Evolutionary conservation across 2,329 filamentous ascomycete species (phyloP), one percentile per base, ranked within the genome.

Genomic region (Camillea tinctor): DNA sequence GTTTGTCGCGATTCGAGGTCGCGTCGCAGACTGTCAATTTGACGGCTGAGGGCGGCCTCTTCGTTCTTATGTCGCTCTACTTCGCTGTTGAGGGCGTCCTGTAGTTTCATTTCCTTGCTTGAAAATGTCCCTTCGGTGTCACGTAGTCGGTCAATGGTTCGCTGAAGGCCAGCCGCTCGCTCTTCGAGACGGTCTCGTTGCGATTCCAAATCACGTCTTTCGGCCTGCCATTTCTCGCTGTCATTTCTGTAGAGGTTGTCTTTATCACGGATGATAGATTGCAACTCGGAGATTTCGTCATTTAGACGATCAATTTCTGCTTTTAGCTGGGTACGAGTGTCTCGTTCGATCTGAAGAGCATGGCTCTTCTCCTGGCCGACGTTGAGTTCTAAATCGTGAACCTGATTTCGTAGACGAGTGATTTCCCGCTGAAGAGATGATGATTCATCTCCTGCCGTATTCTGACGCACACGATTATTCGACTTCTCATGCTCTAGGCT

Each of bases 1-100:
- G 82, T 77, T 69, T 90, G 85, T 63, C 89, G 86, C 24, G 84
- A 79, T 58, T 89, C 83, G 13, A 95, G 80, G 60, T 92, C 90
- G 53, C 86, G 83, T 68, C 90, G 88, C 9, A 95, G 80, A 55
- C 89, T 88, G 52, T 89, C 84, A 55, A 96, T 86, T 72, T 95
- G 91, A n/a, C 84, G 82, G 62, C 80, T 85, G 55, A 96, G 78
- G 7, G 88, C 77, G 11, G 84, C 84, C 71, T 94, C 89, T 68
- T 94, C 90, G 58, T 84, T 86, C 64, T 83, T 82, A 69, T 95
- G 88, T 22, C 90, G 87, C 63, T 91, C 84, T 52, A 84, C 84
- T 69, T 93, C 90, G 68, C 85, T 90, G 63, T 89, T 82, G 13
- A 93, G 79, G 3, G 87, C 86, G 68, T 88, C 83, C 70, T 90